Conservation (phyloP, 2,329 filamentous ascomycete genomes). For the Huntiella savannae region DNA sequence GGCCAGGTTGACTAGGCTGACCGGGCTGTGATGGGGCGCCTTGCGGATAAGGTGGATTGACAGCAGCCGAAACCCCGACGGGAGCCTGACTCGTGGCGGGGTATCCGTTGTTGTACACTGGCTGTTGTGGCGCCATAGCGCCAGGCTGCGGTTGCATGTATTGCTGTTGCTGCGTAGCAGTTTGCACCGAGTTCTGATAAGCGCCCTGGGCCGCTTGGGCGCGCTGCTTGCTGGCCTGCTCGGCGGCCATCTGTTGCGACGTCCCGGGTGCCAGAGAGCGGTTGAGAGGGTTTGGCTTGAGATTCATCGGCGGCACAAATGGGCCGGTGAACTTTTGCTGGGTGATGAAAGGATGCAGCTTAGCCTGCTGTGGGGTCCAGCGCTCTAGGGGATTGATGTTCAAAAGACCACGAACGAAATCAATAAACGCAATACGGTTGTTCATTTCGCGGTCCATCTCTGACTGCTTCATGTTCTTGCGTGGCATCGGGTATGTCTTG, state of each 20-base stretch:
- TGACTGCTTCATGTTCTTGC: conserved; percentile 97
- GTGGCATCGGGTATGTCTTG: conserved; percentile 90
- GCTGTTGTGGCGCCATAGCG: conserved; percentile 13
- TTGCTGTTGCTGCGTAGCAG: conserved; percentile 12
- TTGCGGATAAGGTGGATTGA: conserved; percentile 13
- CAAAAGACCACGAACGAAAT: conserved; percentile 83
- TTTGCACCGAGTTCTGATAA: conserved; percentile 47
- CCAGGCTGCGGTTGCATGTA: conserved; percentile 12
- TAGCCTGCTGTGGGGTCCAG: conserved; percentile 96
- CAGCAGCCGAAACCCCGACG: conserved; percentile 4
- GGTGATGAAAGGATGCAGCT: conserved; percentile 94
- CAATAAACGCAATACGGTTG: conserved; percentile 91
- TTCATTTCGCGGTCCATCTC: conserved; percentile 99
- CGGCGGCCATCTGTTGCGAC: conserved; percentile 87
- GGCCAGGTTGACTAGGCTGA: conserved; percentile 38
- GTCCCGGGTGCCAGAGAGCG: conserved; percentile 82
- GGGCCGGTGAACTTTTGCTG: conserved; percentile 93
- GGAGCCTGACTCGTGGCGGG: conserved; percentile 28
- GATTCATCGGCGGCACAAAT: conserved; percentile 91
- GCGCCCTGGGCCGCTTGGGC: conserved; percentile 47
- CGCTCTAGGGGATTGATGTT: conserved; percentile 90
- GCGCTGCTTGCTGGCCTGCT: conserved; percentile 82
- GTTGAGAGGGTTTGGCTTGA: conserved; percentile 70
- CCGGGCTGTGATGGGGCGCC: conserved; percentile 16
- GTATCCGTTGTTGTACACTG: conserved; percentile 40